Percentiles rank a stretch among this genome's conserved stretches.
Conservation (phyloP, 2,329 filamentous ascomycete species). For the Neofusicoccum ribis region DNA sequence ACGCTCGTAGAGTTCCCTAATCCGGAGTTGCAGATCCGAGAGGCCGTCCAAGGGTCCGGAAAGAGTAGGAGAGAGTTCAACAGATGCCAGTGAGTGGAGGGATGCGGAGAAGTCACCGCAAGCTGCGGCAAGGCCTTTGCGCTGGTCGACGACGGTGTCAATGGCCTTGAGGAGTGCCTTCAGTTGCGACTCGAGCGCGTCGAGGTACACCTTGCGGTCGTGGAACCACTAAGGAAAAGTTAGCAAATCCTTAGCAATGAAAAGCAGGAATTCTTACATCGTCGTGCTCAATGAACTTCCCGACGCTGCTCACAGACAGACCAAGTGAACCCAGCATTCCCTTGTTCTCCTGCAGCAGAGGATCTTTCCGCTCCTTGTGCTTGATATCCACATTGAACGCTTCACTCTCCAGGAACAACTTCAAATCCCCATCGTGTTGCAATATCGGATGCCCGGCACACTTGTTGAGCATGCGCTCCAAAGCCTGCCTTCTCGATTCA, state of each 20-base stretch:
- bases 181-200: constrained; percentile 88
- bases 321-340: constrained; percentile 87
- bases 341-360: constrained; percentile 84
- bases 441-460: constrained; percentile 84
- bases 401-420: constrained; percentile 96
- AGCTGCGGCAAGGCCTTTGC: constrained; percentile 90
- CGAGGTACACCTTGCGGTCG: constrained; percentile 90
- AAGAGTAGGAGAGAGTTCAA: constrained; percentile 85
- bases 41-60: constrained; percentile 88
- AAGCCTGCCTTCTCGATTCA: constrained; percentile 82
- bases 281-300: constrained; percentile 96
- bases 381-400: constrained; percentile 95
- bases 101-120: constrained; percentile 92
- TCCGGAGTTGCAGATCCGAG: constrained; percentile 89
- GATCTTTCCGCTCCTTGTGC: constrained; percentile 92
- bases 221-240: constrained; percentile 78
- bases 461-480: constrained; percentile 98
- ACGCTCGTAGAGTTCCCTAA: constrained; percentile 91
- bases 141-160: constrained; percentile 86
- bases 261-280: constrained; percentile 62
- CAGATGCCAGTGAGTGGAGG: constrained; percentile 85
- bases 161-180: constrained; percentile 90
- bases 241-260: constrained; percentile 17
- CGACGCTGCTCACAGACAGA: constrained; percentile 69
- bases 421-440: constrained; percentile 90